phyloP scores from a whole-genome alignment of 2,329 filamentous ascomycete species.

The Pseudonectria buxi region DNA sequence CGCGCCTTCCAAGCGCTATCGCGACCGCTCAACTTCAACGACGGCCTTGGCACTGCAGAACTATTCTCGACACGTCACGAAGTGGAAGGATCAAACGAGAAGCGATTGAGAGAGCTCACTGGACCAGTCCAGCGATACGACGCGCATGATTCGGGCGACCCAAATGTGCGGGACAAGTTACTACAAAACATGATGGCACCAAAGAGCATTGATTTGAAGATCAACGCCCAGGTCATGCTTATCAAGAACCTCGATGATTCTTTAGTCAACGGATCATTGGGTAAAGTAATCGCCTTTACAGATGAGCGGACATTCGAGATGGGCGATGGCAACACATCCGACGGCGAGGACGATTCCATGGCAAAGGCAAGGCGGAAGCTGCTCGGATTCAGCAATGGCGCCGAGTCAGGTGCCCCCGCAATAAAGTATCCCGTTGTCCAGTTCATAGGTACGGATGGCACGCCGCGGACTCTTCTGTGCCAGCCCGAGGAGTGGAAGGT shows the following conservation, averaged over 20 bases:
- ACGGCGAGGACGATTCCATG: conserved; percentile 35
- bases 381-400: conserved; percentile 39
- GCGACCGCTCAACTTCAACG: conserved; percentile 64
- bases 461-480: conserved; percentile 59
- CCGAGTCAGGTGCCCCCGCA: conserved; percentile 38
- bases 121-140: conserved; percentile 63
- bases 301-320: conserved; percentile 34
- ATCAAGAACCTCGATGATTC: conserved; percentile 97
- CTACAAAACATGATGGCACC: conserved; percentile 92
- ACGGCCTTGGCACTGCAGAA: conserved; percentile 68
- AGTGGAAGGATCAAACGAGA: conserved; percentile 79
- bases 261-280: conserved; percentile 89
- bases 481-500: conserved; percentile 92
- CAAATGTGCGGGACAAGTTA: conserved; percentile 64
- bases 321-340: conserved; percentile 36
- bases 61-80: conserved; percentile 86
- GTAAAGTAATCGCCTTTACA: conserved; percentile 57
- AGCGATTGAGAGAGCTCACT: conserved; percentile 63
- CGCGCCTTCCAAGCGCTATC: conserved; percentile 67
- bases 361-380: conserved; percentile 51
- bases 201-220: conserved; percentile 70
- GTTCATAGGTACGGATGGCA: conserved; percentile 73
- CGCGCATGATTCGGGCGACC: conserved; percentile 72
- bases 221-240: conserved; percentile 96
- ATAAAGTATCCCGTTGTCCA: conserved; percentile 75